These are phyloP conservation scores for Neospora caninum DNA, from an alignment of 169 alveolate genomes.

Conservation along the genomic window DNA sequence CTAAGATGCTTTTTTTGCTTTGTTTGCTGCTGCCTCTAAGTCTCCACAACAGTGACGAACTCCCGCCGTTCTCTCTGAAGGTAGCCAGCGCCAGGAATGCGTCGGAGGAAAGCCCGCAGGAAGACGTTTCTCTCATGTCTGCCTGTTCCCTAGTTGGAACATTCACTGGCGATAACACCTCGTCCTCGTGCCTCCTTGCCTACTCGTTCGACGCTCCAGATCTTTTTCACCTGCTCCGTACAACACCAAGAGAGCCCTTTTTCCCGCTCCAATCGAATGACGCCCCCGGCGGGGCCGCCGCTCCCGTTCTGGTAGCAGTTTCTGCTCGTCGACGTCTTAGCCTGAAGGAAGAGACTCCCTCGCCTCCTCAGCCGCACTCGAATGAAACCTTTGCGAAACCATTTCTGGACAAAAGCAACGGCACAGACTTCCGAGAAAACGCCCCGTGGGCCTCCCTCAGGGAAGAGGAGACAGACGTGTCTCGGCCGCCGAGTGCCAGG, in stretches of 20 bases:
- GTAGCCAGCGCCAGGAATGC: not conserved
- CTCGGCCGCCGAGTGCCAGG: not conserved
- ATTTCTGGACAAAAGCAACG: too few relatives aligned
- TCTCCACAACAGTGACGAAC: not conserved
- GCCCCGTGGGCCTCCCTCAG: too few relatives aligned
- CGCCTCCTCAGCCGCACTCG: not conserved
- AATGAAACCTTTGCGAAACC: too few relatives aligned
- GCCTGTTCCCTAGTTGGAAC: not conserved
- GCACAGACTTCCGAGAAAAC: too few relatives aligned
- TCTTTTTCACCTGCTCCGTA: constrained; percentile 4
- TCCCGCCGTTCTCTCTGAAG: not conserved
- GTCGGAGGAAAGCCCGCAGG: not conserved
- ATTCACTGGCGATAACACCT: not conserved
- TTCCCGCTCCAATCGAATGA: not conserved
- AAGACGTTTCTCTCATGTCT: not conserved
- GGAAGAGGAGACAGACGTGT: not conserved
- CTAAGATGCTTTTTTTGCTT: not conserved
- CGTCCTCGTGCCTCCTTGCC: not conserved
- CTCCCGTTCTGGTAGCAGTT: not conserved
- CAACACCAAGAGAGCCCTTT: not conserved
- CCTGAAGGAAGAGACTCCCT: not conserved
- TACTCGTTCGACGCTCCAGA: not conserved
- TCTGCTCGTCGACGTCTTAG: not conserved
- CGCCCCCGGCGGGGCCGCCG: not conserved
- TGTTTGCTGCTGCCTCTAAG: not conserved